Evolutionary conservation across 352 stramenopile species (phyloP), one percentile per base, ranked within the genome.

Genomic region (Globisporangium acanthophoron): DNA sequence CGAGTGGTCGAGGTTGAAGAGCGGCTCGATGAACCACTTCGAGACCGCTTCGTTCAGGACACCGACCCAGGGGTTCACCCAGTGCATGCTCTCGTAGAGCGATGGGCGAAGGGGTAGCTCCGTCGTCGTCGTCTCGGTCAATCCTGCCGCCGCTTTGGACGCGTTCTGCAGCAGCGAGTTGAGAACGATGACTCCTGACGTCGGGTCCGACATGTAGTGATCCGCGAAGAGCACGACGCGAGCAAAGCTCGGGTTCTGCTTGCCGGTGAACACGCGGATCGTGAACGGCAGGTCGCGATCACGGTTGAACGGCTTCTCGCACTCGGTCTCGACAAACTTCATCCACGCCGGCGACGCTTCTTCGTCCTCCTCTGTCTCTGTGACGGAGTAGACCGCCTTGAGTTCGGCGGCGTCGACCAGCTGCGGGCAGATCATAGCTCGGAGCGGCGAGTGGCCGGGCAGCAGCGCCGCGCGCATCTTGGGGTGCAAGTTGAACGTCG

Each of bases 121-220:
- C 5, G 12, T 5, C 11, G 43, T 16, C 43, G 57, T 7, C 33
- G 12, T 39, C n/a, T 6, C 24, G 0, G 24, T 31, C 12, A 24
- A 16, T 20, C 45, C 58, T 49, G 0, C 57, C 11, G 1, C 66
- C 45, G 24, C 20, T 2, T 35, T 15, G 8, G 48, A 45, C 7
- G 69, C 68, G 39, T 76, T 74, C 33, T 80, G 53, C 16, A 88
- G 64, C 13, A 78, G 59, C 39, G 80, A 62, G 29, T 85, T 78
- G 12, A 86, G 53, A 21, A 88, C 67, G 40, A 81, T 66, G 5
- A 57, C 49, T 13, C 75, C 75, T 0, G 78, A 86, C 0, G 54
- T 71, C 4, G 66, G 43, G 48, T 88, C 78, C 5, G 75, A 77
- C 78, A 88, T 88, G 70, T 81, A 86, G 51, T 83, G 73, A 48